A percentile compares a stretch with the other conserved stretches of the same genome.
These are phyloP conservation scores for Verticillium nubilum DNA, from an alignment of 2,329 filamentous ascomycete species.

Conservation along the genomic window DNA sequence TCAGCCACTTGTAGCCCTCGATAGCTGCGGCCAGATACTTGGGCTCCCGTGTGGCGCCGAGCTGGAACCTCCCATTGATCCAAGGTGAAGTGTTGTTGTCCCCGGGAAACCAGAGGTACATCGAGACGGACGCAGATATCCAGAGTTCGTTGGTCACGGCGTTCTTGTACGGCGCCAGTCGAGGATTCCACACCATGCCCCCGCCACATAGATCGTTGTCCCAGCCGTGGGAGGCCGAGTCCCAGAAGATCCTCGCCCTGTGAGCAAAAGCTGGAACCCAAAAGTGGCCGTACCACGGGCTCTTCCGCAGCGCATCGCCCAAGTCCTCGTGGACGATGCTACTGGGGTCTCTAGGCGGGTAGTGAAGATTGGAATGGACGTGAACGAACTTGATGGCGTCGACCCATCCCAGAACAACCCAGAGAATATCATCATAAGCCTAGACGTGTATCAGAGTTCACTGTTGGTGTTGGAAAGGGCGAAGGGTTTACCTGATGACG, in stretches of 20 bases:
- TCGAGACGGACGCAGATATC: slow-evolving; percentile 76
- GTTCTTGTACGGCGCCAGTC: slow-evolving; percentile 82
- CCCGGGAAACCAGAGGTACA: slow-evolving; percentile 87
- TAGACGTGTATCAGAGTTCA: slow-evolving; percentile 28
- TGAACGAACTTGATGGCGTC: slow-evolving; percentile 73
- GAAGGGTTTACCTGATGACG: slow-evolving; percentile 45
- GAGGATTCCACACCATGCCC: slow-evolving; percentile 88
- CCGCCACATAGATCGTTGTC: slow-evolving; percentile 74
- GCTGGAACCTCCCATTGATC: slow-evolving; percentile 18
- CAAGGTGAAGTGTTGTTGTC: slow-evolving; percentile 71
- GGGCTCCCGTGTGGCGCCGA: slow-evolving; percentile 42
- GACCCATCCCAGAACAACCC: slow-evolving; percentile 90
- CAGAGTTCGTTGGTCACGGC: slow-evolving; percentile 92
- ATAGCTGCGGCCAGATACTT: slow-evolving; percentile 68
- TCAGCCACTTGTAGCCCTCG: slow-evolving; percentile 77
- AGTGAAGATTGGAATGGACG: slow-evolving; percentile 61
- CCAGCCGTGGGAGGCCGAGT: slow-evolving; percentile 74
- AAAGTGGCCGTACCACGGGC: slow-evolving; percentile 69
- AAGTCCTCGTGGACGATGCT: slow-evolving; percentile 16
- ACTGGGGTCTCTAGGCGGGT: slow-evolving; percentile 25
- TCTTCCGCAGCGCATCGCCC: slow-evolving; percentile 28
- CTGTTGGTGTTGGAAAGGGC: neutral
- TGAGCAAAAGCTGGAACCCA: slow-evolving; percentile 77
- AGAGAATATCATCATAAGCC: slow-evolving; percentile 91
- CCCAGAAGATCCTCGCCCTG: slow-evolving; percentile 79